phyloP scores from a whole-genome alignment of 2,329 filamentous ascomycete genomes.

The Penicillium brasilianum region DNA sequence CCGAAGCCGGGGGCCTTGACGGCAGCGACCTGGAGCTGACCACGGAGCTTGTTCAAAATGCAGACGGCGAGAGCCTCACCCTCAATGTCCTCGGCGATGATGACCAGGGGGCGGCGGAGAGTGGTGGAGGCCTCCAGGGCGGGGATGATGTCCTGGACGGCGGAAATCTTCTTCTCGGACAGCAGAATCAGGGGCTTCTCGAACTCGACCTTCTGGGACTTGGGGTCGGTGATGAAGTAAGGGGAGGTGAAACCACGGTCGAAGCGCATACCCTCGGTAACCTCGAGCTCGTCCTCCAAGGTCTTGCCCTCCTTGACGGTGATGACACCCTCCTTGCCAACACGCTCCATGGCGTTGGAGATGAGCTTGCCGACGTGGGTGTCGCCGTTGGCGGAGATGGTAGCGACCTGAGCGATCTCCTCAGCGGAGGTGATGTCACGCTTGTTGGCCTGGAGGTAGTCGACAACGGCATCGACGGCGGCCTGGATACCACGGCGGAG shows the following conservation, averaged over 20 bases:
- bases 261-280: constrained; percentile 99
- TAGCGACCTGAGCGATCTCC: constrained; percentile 97
- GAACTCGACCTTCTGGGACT: constrained; percentile 98
- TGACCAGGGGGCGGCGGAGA: constrained; percentile 91
- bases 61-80: constrained; percentile 98
- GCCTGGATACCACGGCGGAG: constrained; percentile 95
- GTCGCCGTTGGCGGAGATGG: constrained; percentile 97
- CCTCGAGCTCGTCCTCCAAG: constrained; percentile 93
- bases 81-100: constrained; percentile 99
- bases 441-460: constrained; percentile 95
- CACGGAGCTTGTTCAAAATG: constrained; percentile 99
- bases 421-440: constrained; percentile 96
- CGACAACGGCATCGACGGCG: constrained; percentile 90
- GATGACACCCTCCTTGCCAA: constrained; percentile 99
- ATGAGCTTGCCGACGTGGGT: constrained; percentile 93
- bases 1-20: constrained; percentile 99
- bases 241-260: constrained; percentile 98
- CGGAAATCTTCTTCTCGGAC: constrained; percentile 99
- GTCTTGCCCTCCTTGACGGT: constrained; percentile 99
- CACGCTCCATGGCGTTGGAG: constrained; percentile 99
- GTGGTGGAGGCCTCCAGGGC: constrained; percentile 97
- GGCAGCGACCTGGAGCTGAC: constrained; percentile 96
- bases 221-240: constrained; percentile 99
- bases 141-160: constrained; percentile 97
- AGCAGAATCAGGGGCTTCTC: constrained; percentile 99